These are phyloP conservation scores for Nemania bipapillata DNA, from an alignment of 2,329 filamentous ascomycete genomes.

Conservation along the genomic window DNA sequence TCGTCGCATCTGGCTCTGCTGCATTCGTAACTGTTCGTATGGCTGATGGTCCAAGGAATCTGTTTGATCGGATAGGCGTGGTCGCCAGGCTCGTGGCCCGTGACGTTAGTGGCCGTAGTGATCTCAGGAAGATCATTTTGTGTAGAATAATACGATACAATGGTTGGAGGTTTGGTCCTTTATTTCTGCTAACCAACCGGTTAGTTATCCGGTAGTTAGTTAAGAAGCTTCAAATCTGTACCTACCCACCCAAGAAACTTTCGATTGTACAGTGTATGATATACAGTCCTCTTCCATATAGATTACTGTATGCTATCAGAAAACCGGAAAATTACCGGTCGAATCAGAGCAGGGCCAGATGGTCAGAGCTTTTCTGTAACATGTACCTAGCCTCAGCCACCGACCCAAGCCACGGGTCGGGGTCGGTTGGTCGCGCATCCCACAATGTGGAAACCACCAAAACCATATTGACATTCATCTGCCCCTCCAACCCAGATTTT, in stretches of 20 bases:
- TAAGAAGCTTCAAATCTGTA: background rate
- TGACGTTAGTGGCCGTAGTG: constrained; percentile 41
- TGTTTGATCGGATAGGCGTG: constrained; percentile 6
- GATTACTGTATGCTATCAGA: constrained; percentile 35
- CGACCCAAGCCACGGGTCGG: constrained; percentile 17
- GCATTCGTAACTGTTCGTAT: constrained; percentile 39
- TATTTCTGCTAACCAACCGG: no score
- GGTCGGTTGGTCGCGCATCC: constrained; percentile 28
- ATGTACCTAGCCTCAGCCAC: no score
- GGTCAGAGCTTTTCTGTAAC: no score
- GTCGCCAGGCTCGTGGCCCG: constrained; percentile 19
- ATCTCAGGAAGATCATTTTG: constrained; percentile 41
- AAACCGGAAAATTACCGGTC: constrained; percentile 28
- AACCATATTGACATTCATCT: constrained; percentile 34
- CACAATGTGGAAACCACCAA: constrained; percentile 41
- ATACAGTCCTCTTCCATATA: background rate
- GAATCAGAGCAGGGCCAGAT: constrained; percentile 33
- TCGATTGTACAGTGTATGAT: constrained; percentile 1
- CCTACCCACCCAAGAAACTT: constrained; percentile 29
- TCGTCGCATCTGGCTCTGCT: constrained; percentile 12
- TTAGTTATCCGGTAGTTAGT: no score
- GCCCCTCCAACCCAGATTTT: constrained; percentile 40
- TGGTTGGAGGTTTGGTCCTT: background rate
- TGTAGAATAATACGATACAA: background rate
- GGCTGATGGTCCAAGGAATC: constrained; percentile 28